Conservation (phyloP, 2,329 filamentous ascomycete species). For the Diplodia sapinea region DNA sequence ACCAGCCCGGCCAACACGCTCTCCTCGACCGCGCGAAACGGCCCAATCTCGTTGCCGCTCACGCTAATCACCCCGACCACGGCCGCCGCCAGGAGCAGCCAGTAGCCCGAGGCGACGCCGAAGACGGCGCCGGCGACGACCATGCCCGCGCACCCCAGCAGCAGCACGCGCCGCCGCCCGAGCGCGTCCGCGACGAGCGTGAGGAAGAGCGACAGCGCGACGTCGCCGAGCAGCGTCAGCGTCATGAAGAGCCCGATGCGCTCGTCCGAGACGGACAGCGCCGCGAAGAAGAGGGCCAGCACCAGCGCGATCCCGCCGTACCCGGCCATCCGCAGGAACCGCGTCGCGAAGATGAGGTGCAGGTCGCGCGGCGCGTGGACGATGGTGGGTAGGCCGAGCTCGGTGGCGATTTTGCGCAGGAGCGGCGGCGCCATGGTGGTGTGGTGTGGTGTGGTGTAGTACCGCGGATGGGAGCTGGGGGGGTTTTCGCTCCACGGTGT, state of each 20-base stretch:
- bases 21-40: constrained; percentile 50
- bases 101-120: constrained; percentile 42
- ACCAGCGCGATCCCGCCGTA: constrained; percentile 47
- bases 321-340: constrained; percentile 46
- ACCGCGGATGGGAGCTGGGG: background rate
- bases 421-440: background rate
- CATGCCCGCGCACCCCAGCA: constrained; percentile 46
- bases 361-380: constrained; percentile 45
- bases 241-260: constrained; percentile 51
- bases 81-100: constrained; percentile 43
- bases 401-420: background rate
- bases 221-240: constrained; percentile 48
- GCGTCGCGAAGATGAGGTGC: constrained; percentile 46
- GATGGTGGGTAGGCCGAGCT: constrained; percentile 42
- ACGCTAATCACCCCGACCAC: constrained; percentile 49
- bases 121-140: constrained; percentile 45
- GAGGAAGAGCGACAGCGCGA: constrained; percentile 44
- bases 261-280: constrained; percentile 44
- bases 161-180: constrained; percentile 43
- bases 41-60: constrained; percentile 50
- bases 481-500: too few relatives aligned
- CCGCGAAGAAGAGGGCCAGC: constrained; percentile 46
- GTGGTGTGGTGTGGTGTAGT: too few relatives aligned
- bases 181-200: constrained; percentile 47
- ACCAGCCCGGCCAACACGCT: constrained; percentile 47